phyloP scores from a whole-genome alignment of 345 rosid species.

The Eucalyptus tenuipes region DNA sequence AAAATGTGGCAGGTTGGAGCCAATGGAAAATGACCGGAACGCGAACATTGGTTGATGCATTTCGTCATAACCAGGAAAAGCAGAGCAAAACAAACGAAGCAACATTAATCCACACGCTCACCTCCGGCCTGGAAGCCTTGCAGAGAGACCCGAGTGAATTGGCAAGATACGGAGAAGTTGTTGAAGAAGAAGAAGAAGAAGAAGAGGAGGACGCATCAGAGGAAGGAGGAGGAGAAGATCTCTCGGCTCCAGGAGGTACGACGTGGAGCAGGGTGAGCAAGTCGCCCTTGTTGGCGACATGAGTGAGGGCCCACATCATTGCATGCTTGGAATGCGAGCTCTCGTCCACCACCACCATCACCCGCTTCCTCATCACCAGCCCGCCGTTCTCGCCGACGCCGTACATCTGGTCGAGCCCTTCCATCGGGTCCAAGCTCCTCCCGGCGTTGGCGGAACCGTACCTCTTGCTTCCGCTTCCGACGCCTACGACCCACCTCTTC shows the following conservation, averaged over 20 bases:
- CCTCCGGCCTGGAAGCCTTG: slow-evolving; percentile 92
- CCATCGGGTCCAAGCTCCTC: slow-evolving; percentile 3
- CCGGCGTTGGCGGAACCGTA: neutral
- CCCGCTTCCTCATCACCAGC: slow-evolving; percentile 50
- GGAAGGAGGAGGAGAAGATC: neutral
- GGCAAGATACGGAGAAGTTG: slow-evolving; percentile 34
- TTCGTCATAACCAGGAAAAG: neutral
- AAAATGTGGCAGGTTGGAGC: neutral
- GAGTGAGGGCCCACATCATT: slow-evolving; percentile 98
- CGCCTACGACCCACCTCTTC: slow-evolving; percentile 28
- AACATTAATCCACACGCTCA: neutral
- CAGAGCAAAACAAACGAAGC: neutral
- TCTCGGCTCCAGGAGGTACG: slow-evolving; percentile 12
- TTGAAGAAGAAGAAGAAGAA: neutral
- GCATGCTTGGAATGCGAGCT: slow-evolving; percentile 72
- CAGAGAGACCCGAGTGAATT: slow-evolving; percentile 80
- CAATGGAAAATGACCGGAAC: neutral
- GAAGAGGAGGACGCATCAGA: slow-evolving; percentile 9
- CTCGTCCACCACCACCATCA: slow-evolving; percentile 89
- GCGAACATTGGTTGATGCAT: neutral
- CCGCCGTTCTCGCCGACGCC: slow-evolving; percentile 28
- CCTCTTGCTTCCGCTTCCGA: neutral
- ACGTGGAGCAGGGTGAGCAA: slow-evolving; percentile 74
- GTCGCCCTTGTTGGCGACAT: slow-evolving; percentile 69
- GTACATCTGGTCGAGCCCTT: slow-evolving; percentile 34